Evolutionary conservation across 2,329 filamentous ascomycete species (phyloP).

Genomic region (Ceratocystis cacaofunesta): DNA sequence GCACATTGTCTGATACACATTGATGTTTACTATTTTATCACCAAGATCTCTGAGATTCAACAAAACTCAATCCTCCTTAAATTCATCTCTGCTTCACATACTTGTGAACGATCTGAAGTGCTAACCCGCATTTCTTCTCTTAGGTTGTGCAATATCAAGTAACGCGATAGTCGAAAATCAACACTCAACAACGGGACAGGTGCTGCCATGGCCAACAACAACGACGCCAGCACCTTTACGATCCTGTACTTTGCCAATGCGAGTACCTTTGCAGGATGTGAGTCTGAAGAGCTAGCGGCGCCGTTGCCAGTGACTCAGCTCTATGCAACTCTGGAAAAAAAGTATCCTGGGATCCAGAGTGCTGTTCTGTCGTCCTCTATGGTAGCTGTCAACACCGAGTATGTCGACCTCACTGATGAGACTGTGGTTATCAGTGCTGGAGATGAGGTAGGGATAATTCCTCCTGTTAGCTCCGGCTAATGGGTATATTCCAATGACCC

Average conservation of each 20-base stretch:
- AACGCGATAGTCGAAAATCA: background rate
- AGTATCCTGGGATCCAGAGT: conserved; percentile 52
- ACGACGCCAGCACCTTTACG: conserved; percentile 36
- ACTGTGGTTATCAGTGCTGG: conserved; percentile 47
- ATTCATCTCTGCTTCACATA: background rate
- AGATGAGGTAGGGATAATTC: conserved; percentile 78
- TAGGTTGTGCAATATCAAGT: background rate
- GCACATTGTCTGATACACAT: conserved; percentile 42
- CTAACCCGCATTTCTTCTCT: background rate
- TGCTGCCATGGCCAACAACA: background rate
- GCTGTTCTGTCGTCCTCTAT: conserved; percentile 58
- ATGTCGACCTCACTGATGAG: conserved; percentile 51
- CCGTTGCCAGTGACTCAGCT: conserved; percentile 49
- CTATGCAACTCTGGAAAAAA: conserved; percentile 51
- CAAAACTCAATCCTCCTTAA: background rate
- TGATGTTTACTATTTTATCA: conserved; percentile 47
- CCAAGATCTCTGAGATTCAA: conserved; percentile 55
- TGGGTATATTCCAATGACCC: background rate
- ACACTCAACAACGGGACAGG: background rate
- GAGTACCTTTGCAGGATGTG: conserved; percentile 53
- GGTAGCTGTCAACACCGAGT: conserved; percentile 67
- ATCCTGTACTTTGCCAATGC: conserved; percentile 73
- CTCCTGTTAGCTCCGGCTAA: conserved; percentile 72
- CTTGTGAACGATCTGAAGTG: background rate
- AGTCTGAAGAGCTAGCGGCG: conserved; percentile 49